These are phyloP conservation scores for Globisporangium abappressorium DNA, from an alignment of 352 stramenopile genomes.

Conservation along the genomic window DNA sequence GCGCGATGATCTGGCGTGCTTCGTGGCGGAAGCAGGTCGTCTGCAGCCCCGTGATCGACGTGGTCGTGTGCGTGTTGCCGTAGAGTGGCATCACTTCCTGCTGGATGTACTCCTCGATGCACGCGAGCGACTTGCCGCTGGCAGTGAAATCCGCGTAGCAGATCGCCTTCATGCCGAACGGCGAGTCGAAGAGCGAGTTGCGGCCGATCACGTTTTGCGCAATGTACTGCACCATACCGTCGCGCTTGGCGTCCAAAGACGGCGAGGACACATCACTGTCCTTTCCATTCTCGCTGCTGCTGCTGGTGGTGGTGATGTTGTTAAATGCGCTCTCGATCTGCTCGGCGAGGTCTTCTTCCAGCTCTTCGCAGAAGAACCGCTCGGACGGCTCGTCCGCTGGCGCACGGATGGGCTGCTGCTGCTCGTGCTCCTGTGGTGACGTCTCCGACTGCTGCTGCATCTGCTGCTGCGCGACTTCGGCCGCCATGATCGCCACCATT, in stretches of 20 bases:
- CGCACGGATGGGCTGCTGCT: background rate
- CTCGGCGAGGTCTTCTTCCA: constrained; percentile 58
- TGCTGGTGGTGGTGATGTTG: constrained; percentile 9
- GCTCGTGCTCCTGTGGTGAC: background rate
- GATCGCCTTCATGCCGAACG: constrained; percentile 75
- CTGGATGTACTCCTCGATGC: constrained; percentile 90
- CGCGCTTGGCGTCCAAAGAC: constrained; percentile 7
- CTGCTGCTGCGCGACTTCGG: constrained; percentile 1
- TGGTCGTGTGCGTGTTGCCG: constrained; percentile 97
- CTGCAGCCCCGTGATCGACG: constrained; percentile 72
- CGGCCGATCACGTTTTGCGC: constrained; percentile 46
- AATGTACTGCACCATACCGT: constrained; percentile 35
- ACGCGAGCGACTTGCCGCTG: constrained; percentile 82
- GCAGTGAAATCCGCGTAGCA: constrained; percentile 96
- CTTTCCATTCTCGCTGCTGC: constrained; percentile 9
- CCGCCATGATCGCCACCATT: constrained; percentile 14
- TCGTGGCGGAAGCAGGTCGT: constrained; percentile 95
- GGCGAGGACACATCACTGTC: background rate
- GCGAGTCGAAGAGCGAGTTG: constrained; percentile 48
- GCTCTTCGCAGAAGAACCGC: constrained; percentile 80
- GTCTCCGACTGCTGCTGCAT: background rate
- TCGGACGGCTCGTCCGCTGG: constrained; percentile 7
- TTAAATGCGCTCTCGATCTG: constrained; percentile 28
- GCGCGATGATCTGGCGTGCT: constrained; percentile 92
- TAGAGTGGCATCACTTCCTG: constrained; percentile 92